These are phyloP conservation scores for Lophiotrema nucula DNA, from an alignment of 495 filamentous ascomycete species.

Conservation along the genomic window DNA sequence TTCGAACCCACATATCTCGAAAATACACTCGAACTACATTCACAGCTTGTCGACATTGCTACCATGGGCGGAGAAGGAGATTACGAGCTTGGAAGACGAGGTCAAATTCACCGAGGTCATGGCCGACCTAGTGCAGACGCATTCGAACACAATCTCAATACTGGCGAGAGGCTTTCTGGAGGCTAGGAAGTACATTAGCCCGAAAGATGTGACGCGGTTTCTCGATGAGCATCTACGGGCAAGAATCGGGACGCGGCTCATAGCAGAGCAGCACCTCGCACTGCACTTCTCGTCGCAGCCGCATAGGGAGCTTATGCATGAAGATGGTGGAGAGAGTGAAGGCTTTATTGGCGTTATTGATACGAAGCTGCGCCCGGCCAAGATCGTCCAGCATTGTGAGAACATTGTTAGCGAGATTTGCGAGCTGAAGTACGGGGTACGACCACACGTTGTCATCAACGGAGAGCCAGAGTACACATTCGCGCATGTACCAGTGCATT, in stretches of 20 bases:
- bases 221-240: constrained; percentile 92
- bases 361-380: constrained; percentile 79
- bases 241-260: constrained; percentile 87
- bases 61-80: constrained; percentile 73
- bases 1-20: constrained; percentile 85
- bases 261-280: constrained; percentile 96
- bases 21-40: constrained; percentile 92
- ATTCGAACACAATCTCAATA: constrained; percentile 88
- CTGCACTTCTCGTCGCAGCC: constrained; percentile 81
- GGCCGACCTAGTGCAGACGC: constrained; percentile 88
- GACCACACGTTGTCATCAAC: constrained; percentile 76
- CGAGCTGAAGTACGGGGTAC: constrained; percentile 90
- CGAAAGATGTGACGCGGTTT: constrained; percentile 79
- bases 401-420: constrained; percentile 93
- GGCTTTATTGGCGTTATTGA: constrained; percentile 97
- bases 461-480: constrained; percentile 79
- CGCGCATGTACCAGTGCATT: constrained; percentile 88
- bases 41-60: constrained; percentile 87
- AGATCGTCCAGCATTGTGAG: constrained; percentile 75
- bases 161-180: constrained; percentile 91
- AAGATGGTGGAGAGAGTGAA: constrained; percentile 46
- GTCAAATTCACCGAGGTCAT: constrained; percentile 86
- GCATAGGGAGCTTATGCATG: constrained; percentile 50
- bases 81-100: constrained; percentile 83
- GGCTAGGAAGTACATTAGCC: constrained; percentile 80